phyloP scores from a whole-genome alignment of 805 yeast species.

The Zygotorulaspora danielsina region DNA sequence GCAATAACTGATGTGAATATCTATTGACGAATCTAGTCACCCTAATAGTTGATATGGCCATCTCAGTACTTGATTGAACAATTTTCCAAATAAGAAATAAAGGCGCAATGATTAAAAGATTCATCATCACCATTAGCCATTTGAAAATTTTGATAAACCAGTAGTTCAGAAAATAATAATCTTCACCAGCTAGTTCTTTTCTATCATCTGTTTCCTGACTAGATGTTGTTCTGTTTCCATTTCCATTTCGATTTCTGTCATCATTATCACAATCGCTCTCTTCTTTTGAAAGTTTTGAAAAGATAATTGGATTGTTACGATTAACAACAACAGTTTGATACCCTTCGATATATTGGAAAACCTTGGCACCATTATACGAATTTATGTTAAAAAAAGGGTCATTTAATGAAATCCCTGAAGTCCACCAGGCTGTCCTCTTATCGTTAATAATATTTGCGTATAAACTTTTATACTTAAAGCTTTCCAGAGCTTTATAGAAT shows the following conservation, averaged over 20 bases:
- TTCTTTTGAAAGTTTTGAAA: slow-evolving; percentile 42
- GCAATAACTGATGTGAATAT: slow-evolving; percentile 27
- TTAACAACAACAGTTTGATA: slow-evolving; percentile 60
- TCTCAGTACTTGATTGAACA: slow-evolving; percentile 39
- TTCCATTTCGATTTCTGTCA: slow-evolving; percentile 37
- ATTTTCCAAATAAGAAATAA: slow-evolving; percentile 59
- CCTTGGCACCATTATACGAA: slow-evolving; percentile 42
- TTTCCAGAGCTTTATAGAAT: slow-evolving; percentile 52
- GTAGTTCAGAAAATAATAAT: slow-evolving; percentile 27
- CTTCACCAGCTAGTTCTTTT: slow-evolving; percentile 5
- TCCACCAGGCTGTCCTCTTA: slow-evolving; percentile 78
- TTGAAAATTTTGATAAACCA: slow-evolving; percentile 39
- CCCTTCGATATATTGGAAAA: slow-evolving; percentile 44
- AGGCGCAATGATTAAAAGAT: slow-evolving; percentile 53
- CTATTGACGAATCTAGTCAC: slow-evolving; percentile 30
- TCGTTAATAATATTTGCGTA: slow-evolving; percentile 80
- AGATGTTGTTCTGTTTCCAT: background rate
- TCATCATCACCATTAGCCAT: slow-evolving; percentile 47
- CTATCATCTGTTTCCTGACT: background rate
- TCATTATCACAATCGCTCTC: slow-evolving; percentile 55
- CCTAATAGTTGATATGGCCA: slow-evolving; percentile 41
- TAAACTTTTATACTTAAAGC: slow-evolving; percentile 51
- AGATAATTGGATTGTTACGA: slow-evolving; percentile 41
- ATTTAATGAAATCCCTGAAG: slow-evolving; percentile 60
- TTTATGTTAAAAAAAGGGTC: slow-evolving; percentile 54